These are phyloP conservation scores for Metarhizium brunneum DNA, from an alignment of 2,329 filamentous ascomycete genomes.

Conservation along the genomic window DNA sequence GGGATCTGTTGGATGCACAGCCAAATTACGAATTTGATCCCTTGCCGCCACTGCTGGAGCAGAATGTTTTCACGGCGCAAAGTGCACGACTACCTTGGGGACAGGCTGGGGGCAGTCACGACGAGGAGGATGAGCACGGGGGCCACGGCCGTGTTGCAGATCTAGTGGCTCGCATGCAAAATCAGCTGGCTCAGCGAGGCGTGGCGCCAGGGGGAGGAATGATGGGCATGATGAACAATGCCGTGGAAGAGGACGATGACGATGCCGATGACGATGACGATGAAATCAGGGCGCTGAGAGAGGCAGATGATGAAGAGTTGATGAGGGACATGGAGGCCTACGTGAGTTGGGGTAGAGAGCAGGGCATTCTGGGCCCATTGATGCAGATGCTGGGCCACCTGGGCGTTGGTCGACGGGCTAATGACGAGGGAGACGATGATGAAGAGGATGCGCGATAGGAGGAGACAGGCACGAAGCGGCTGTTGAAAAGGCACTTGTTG, in stretches of 20 bases:
- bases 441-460: conserved; percentile 5
- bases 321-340: conserved; percentile 21
- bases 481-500: no score
- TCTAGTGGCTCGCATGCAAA: conserved; percentile 18
- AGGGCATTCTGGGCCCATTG: conserved; percentile 17
- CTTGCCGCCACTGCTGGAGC: conserved; percentile 55
- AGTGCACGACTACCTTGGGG: conserved; percentile 35
- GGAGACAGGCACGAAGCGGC: neutral
- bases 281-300: conserved; percentile 14
- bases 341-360: conserved; percentile 13
- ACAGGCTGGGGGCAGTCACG: conserved; percentile 12
- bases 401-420: conserved; percentile 4
- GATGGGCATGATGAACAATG: conserved; percentile 3
- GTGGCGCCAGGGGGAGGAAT: conserved; percentile 6
- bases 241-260: conserved; percentile 14
- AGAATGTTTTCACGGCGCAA: conserved; percentile 41
- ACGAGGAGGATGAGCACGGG: neutral
- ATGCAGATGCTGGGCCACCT: conserved; percentile 14
- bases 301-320: conserved; percentile 22
- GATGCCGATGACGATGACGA: conserved; percentile 19
- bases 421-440: conserved; percentile 8
- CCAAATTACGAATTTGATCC: conserved; percentile 75
- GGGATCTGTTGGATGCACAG: conserved; percentile 49
- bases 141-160: neutral
- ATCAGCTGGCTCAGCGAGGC: conserved; percentile 13